A percentile compares a stretch with the other conserved stretches of the same genome.
Evolutionary conservation across 257 asterid species (phyloP).

Genomic region (Mentha longifolia): DNA sequence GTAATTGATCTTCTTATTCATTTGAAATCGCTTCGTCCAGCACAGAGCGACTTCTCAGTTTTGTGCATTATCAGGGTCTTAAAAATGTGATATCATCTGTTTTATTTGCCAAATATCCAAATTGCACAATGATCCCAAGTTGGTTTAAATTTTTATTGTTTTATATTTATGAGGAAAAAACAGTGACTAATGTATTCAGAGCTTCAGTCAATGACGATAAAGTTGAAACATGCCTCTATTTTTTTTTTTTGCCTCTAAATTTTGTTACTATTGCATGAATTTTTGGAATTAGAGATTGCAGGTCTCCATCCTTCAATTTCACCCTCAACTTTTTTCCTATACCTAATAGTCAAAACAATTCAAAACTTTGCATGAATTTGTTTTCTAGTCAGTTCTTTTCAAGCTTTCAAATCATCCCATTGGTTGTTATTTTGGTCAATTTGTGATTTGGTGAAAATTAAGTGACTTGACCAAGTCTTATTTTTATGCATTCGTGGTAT

Average conservation of each 20-base stretch:
- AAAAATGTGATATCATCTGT: background rate
- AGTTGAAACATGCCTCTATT: background rate
- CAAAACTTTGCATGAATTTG: background rate
- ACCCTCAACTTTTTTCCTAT: background rate
- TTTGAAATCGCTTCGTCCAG: background rate
- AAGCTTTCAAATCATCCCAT: background rate
- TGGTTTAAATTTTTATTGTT: background rate
- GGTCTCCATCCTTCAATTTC: background rate
- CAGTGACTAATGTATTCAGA: background rate
- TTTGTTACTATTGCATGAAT: background rate
- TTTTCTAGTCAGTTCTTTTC: background rate
- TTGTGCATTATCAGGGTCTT: background rate
- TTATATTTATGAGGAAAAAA: background rate
- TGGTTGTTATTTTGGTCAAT: background rate
- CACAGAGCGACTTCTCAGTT: background rate
- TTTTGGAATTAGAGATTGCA: background rate
- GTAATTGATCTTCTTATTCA: slow-evolving; percentile 1
- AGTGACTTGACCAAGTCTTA: background rate
- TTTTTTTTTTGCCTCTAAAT: no score
- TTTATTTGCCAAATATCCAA: slow-evolving; percentile 15
- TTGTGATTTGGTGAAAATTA: background rate
- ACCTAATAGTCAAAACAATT: background rate
- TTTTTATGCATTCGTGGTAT: no score
- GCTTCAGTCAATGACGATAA: slow-evolving; percentile 5
- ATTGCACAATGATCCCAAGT: slow-evolving; percentile 2